A percentile compares a stretch with the other conserved stretches of the same genome.
These are phyloP conservation scores for Tetratostichococcus sp. DNA, from an alignment of 139 green algal genomes.

Conservation along the genomic window DNA sequence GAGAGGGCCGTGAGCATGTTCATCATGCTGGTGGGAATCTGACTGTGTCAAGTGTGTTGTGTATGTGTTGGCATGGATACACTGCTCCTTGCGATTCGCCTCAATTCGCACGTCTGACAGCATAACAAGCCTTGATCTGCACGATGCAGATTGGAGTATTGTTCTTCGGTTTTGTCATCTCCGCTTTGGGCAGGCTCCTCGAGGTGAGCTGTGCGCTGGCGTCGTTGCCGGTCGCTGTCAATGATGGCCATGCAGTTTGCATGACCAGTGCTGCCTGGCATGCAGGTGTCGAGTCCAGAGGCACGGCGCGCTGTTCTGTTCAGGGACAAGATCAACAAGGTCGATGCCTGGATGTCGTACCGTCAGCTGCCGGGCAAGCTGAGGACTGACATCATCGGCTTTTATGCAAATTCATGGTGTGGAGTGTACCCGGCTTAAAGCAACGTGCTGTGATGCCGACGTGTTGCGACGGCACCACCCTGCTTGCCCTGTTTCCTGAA, in stretches of 20 bases:
- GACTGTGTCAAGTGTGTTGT: too few relatives aligned
- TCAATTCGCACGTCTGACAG: too few relatives aligned
- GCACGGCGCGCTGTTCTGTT: neutral
- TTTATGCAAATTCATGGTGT: neutral
- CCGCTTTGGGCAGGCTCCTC: neutral
- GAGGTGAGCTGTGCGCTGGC: neutral
- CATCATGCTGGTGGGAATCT: conserved; percentile 3
- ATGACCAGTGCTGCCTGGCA: too few relatives aligned
- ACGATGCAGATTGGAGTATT: neutral
- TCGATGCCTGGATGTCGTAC: neutral
- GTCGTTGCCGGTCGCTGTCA: too few relatives aligned
- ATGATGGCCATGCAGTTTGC: too few relatives aligned
- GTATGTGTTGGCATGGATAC: too few relatives aligned
- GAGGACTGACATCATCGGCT: neutral
- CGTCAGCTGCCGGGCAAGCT: conserved; percentile 3
- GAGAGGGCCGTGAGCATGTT: neutral
- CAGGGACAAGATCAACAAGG: neutral
- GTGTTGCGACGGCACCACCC: too few relatives aligned
- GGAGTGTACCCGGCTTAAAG: too few relatives aligned
- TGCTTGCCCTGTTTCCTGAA: too few relatives aligned
- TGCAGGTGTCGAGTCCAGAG: neutral
- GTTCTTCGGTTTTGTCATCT: conserved; percentile 8
- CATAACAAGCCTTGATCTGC: neutral
- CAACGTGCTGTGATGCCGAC: too few relatives aligned
- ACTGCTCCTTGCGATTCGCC: too few relatives aligned